Conservation (phyloP, 306 rosid species). For the Vicia faba region DNA sequence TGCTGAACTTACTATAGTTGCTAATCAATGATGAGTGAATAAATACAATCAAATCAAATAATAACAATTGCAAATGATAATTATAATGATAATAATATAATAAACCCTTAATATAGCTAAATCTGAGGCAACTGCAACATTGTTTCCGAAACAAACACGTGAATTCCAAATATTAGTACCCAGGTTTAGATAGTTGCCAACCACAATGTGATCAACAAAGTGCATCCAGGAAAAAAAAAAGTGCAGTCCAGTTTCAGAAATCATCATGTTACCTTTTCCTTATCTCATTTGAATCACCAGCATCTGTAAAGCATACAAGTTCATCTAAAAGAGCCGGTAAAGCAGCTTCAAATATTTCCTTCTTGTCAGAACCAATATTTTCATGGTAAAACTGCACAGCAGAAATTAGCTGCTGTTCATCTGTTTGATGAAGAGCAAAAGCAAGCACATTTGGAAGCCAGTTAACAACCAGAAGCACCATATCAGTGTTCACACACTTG, state of each 20-base stretch:
- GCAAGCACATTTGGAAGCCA: constrained; percentile 98
- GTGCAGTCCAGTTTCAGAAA: constrained; percentile 32
- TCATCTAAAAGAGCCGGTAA: constrained; percentile 85
- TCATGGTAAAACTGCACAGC: constrained; percentile 83
- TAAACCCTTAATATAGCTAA: constrained; percentile 29
- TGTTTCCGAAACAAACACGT: constrained; percentile 22
- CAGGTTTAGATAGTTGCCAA: constrained; percentile 23
- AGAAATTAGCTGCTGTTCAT: constrained; percentile 58
- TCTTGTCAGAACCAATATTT: constrained; percentile 69
- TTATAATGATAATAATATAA: background rate
- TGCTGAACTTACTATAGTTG: constrained; percentile 13
- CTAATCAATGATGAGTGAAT: constrained; percentile 26
- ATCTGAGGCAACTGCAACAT: constrained; percentile 15
- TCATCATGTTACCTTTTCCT: constrained; percentile 61
- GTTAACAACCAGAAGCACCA: constrained; percentile 59
- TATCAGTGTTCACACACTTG: constrained; percentile 67
- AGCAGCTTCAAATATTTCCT: constrained; percentile 84
- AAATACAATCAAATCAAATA: constrained; percentile 26
- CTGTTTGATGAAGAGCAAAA: constrained; percentile 76
- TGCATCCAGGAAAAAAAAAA: constrained; percentile 17
- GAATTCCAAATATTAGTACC: constrained; percentile 12
- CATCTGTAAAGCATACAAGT: constrained; percentile 87
- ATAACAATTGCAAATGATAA: constrained; percentile 2
- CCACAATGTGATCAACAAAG: constrained; percentile 7
- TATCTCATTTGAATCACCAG: constrained; percentile 71